A percentile compares a stretch with the other conserved stretches of the same genome.
Evolutionary conservation across 345 rosid species (phyloP).

Genomic region (Erodium maritimum): DNA sequence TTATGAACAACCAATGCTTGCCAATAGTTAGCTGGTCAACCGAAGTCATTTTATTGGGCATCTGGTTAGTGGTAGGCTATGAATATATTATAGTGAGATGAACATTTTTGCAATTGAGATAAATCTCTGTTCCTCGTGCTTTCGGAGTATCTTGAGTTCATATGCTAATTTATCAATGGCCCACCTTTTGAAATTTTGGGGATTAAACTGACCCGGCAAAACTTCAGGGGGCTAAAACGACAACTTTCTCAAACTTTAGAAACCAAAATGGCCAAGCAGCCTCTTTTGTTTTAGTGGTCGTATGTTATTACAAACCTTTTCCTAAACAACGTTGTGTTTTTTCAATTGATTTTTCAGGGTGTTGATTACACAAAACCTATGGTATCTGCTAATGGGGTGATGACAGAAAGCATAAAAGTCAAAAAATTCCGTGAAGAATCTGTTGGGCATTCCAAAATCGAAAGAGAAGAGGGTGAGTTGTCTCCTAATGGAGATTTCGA

Average conservation of each 20-base stretch:
- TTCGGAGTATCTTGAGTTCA: background rate
- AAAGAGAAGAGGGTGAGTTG: constrained; percentile 97
- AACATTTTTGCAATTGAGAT: background rate
- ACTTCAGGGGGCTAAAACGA: too few relatives aligned
- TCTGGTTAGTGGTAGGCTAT: too few relatives aligned
- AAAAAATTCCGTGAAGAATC: constrained; percentile 42
- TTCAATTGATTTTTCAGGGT: constrained; percentile 32
- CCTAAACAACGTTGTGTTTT: background rate
- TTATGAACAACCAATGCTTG: background rate
- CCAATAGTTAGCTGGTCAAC: background rate
- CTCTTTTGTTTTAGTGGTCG: too few relatives aligned
- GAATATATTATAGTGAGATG: background rate
- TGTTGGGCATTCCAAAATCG: constrained; percentile 43
- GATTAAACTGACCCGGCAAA: too few relatives aligned
- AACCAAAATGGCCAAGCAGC: too few relatives aligned
- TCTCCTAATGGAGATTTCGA: constrained; percentile 92
- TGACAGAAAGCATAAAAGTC: constrained; percentile 29
- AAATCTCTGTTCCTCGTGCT: background rate
- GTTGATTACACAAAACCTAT: constrained; percentile 32
- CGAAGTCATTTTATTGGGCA: too few relatives aligned
- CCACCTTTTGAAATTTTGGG: too few relatives aligned
- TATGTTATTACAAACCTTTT: background rate
- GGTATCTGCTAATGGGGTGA: constrained; percentile 39
- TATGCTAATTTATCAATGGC: background rate
- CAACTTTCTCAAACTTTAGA: too few relatives aligned